Evolutionary conservation across 2,329 filamentous ascomycete species (phyloP), one percentile per base, ranked within the genome.

Genomic region (Trichoderma sp.): DNA sequence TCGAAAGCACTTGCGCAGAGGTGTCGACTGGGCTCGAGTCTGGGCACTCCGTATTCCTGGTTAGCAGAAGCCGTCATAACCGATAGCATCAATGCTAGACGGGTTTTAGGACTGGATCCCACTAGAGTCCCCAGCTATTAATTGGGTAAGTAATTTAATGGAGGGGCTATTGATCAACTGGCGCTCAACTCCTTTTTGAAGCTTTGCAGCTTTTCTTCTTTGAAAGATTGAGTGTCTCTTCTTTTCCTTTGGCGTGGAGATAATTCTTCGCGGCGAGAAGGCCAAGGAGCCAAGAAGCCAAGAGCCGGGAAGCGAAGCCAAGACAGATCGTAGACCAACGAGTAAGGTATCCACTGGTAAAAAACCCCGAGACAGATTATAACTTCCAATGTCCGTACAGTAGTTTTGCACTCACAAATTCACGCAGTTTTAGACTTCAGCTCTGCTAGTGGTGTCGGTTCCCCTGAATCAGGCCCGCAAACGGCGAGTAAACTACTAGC

Each of bases 391-490:
- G 18, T n/a, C 60, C 18, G 21, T 29, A 29, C 29, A 29, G 29
- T 21, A 24, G 12, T 8, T 63, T n/a, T n/a, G 41, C 41, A 21
- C 33, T 7, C 31, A 35, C 18, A 63, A 35, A 63, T n/a, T 35
- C 60, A 35, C 60, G 60, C 60, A 35, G 41, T 45, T 16, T 35
- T 63, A 11, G 33, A 63, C 60, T 59, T 16, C 27, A 56, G 41
- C 29, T 56, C 27, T 68, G 41, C 45, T 56, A 56, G 65, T 53
- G 65, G 41, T 14, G 41, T 50, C 12, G 16, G n/a, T 38, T 45
- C 71, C 60, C 71, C 71, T 73, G 60, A 73, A 33, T 35, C 24
- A 65, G 31, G 71, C 60, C 71, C 71, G 60, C 71, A 73, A 35
- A 29, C 59, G 27, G 31, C 60, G 27, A 35, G 9, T 45, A 45